Evolutionary conservation across 257 asterid genomes (phyloP).

Genomic region (Ehretia macrophylla): DNA sequence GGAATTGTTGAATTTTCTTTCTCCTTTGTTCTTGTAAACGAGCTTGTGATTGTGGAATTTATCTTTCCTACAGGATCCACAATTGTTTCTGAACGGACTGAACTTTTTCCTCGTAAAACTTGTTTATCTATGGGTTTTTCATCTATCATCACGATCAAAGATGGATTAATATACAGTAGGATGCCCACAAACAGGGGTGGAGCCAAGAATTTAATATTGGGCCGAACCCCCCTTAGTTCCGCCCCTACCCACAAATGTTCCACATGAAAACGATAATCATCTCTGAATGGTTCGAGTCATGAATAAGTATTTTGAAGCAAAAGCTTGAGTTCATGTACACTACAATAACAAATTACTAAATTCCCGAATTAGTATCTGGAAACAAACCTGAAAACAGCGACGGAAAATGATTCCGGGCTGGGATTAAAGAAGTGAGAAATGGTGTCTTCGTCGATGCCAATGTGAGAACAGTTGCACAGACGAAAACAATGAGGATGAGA

Average conservation of each 20-base stretch:
- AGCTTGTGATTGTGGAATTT: background rate
- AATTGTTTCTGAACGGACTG: conserved; percentile 8
- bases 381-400: conserved; percentile 60
- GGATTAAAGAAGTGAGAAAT: conserved; percentile 51
- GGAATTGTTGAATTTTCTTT: conserved; percentile 12
- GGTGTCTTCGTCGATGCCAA: conserved; percentile 72
- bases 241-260: conserved; percentile 11
- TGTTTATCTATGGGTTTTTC: conserved; percentile 15
- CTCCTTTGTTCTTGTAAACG: conserved; percentile 7
- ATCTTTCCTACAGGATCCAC: conserved; percentile 4
- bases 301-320: background rate
- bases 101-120: conserved; percentile 15
- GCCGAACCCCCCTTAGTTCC: no score
- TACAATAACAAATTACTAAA: no score
- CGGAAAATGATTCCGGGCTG: conserved; percentile 37
- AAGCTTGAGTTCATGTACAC: background rate
- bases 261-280: background rate
- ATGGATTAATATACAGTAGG: conserved; percentile 13
- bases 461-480: conserved; percentile 58
- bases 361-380: background rate
- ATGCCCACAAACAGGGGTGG: no score
- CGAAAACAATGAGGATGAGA: conserved; percentile 70
- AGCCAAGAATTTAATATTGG: no score
- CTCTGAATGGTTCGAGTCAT: background rate
- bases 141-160: conserved; percentile 12